These are phyloP conservation scores for Fusarium clavum DNA, from an alignment of 2,329 filamentous ascomycete genomes.

Conservation along the genomic window DNA sequence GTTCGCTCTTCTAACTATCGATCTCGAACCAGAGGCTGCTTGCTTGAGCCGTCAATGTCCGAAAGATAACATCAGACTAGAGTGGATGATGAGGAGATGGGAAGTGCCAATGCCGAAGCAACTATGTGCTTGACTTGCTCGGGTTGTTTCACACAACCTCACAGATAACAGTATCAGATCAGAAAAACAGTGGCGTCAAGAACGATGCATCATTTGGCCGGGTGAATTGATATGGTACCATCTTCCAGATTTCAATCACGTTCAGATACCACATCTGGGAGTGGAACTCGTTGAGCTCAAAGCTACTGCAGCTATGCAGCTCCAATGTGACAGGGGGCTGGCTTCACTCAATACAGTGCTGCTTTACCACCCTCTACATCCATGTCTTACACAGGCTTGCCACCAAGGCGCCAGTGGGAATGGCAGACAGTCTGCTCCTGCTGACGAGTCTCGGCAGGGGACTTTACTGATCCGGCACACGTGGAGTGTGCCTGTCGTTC, in stretches of 20 bases:
- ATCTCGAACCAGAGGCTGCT: constrained; percentile 21
- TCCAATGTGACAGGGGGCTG: constrained; percentile 19
- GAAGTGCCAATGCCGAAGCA: constrained; percentile 14
- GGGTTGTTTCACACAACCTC: constrained; percentile 10
- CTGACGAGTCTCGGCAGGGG: constrained; percentile 40
- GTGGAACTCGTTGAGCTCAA: constrained; percentile 44
- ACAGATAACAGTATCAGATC: constrained; percentile 24
- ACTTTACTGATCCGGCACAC: constrained; percentile 31
- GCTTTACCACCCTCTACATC: constrained; percentile 17
- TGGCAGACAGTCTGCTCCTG: neutral
- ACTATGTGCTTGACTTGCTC: constrained; percentile 15
- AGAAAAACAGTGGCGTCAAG: constrained; percentile 28
- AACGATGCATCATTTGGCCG: constrained; percentile 15
- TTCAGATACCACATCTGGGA: constrained; percentile 5
- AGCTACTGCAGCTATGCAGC: constrained; percentile 9
- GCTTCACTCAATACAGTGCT: constrained; percentile 4
- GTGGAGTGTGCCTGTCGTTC: constrained; percentile 39
- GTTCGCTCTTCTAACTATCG: neutral
- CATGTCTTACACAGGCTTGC: constrained; percentile 19
- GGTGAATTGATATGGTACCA: constrained; percentile 30
- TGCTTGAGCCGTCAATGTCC: constrained; percentile 24
- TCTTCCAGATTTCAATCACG: constrained; percentile 12
- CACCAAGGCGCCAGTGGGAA: constrained; percentile 4
- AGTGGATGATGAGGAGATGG: constrained; percentile 5
- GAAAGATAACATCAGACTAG: neutral